A percentile compares a stretch with the other conserved stretches of the same genome.
Evolutionary conservation across 2,329 filamentous ascomycete species (phyloP).

Genomic region (Trichoderma gracile): DNA sequence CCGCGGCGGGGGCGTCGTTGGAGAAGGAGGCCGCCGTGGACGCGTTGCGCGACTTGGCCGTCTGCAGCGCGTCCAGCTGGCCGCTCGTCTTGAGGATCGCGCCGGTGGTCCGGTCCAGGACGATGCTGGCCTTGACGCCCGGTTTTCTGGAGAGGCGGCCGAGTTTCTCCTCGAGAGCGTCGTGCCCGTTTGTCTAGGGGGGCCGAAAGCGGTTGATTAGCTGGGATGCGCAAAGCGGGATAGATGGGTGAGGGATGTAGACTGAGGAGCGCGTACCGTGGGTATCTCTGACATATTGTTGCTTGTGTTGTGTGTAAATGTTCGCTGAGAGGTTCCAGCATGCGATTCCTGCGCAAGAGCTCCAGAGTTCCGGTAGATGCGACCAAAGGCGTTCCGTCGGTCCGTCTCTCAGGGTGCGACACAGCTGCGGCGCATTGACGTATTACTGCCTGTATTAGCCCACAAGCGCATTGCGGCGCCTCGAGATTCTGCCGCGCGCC

Average conservation of each 20-base stretch:
- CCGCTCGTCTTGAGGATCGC: slow-evolving; percentile 75
- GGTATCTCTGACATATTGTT: slow-evolving; percentile 14
- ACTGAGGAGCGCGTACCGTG: slow-evolving; percentile 10
- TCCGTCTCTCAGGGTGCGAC: slow-evolving; percentile 5
- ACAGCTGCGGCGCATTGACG: slow-evolving; percentile 12
- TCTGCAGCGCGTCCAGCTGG: slow-evolving; percentile 59
- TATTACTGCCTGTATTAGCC: slow-evolving; percentile 13
- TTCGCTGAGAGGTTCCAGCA: background rate
- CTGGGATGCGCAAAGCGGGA: background rate
- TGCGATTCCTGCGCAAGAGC: background rate
- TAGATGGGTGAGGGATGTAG: too few relatives aligned
- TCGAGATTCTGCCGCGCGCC: slow-evolving; percentile 43
- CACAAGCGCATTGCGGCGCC: slow-evolving; percentile 17
- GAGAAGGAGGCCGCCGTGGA: slow-evolving; percentile 48
- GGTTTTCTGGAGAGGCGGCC: slow-evolving; percentile 73
- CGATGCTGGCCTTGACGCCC: slow-evolving; percentile 75
- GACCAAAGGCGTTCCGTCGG: slow-evolving; percentile 8
- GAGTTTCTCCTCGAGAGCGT: slow-evolving; percentile 65
- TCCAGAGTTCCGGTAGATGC: slow-evolving; percentile 1
- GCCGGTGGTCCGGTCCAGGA: slow-evolving; percentile 70
- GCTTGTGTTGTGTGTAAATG: background rate
- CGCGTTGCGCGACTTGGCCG: slow-evolving; percentile 40
- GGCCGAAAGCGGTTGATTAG: background rate
- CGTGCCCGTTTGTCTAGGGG: slow-evolving; percentile 49
- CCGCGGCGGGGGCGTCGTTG: slow-evolving; percentile 45